Base-by-base conservation (phyloP, 2,329 filamentous ascomycete species). In the Aspergillus quadricinctus region DNA sequence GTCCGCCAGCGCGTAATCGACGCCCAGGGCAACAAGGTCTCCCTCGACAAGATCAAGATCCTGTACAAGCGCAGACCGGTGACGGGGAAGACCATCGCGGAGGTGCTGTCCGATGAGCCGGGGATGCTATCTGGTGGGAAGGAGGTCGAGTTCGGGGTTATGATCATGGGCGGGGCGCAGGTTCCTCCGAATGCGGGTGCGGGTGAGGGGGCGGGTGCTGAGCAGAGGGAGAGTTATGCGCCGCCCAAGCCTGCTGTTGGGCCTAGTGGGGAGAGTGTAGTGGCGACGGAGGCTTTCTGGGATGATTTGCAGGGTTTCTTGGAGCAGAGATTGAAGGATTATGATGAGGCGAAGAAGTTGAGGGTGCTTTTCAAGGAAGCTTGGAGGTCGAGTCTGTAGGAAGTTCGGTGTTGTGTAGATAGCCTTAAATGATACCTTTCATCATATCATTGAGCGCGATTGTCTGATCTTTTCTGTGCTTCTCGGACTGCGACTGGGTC, bases 31-130 rank as follows among this genome's bases (percentile, higher is more conserved):
- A 69, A 71, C 35, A 65, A 67, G 31, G 63, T 75, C 8, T 57
- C 73, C 4, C 60, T 84, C n/a, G 84, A 88, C 41, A 96, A 95
- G 79, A 85, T 97, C 70, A 92, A 92, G 77, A 76, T 99, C 9
- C 77, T 99, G 59, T 83, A 88, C 69, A 89, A 89, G 73, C 95
- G 94, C 79, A 96, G 96, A 74, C 93, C 93, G 0, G 83, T 91
- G 0, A 71, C 82, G 0, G 91, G 96, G 63, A 94, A 93, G 77
- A 85, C 88, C 0, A 75, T 97, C 5, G 83, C 84, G 55, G 92
- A 96, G 56, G 70, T 95, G 0, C 64, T 92, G 1, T 80, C 79
- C 0, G 79, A 82, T 3, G 84, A 83, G 48, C 79, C 76, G 28
- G 80, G 65, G 19, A 66, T 69, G 54, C 58, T 73, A 45, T 57